Percentiles rank a stretch among this genome's conserved stretches.
Conservation (phyloP, 768 basidiomycete genomes). For the Pleurotus citrinopileatus region DNA sequence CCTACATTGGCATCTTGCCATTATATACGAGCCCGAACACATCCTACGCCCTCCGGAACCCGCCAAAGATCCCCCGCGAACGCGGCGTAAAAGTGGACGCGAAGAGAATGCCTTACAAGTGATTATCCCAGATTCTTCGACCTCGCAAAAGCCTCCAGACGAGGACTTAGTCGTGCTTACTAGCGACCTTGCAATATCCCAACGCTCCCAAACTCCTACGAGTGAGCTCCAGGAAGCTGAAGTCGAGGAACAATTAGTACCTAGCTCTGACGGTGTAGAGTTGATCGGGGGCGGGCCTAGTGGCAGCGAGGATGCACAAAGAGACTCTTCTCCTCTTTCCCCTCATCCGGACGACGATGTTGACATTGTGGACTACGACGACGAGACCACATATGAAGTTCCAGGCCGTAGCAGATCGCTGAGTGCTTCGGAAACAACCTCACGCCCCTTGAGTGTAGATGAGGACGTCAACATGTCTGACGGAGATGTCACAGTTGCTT, state of each 20-base stretch:
- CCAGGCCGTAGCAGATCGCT: neutral
- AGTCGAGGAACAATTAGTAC: constrained; percentile 4
- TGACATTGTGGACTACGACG: constrained; percentile 1
- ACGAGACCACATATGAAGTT: neutral
- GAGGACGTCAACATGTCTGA: constrained; percentile 1
- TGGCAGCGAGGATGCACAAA: neutral
- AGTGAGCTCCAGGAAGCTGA: constrained; percentile 11
- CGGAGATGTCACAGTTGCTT: neutral
- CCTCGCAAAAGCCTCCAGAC: neutral
- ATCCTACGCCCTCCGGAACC: constrained; percentile 41
- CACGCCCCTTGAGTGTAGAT: neutral
- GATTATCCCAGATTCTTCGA: neutral
- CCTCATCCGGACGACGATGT: constrained; percentile 2
- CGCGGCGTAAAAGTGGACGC: constrained; percentile 15
- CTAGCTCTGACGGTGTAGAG: neutral
- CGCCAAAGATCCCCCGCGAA: constrained; percentile 11
- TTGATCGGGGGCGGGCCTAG: constrained; percentile 1
- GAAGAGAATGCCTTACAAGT: constrained; percentile 7
- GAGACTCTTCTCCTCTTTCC: neutral
- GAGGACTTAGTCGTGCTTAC: constrained; percentile 1
- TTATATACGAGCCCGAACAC: constrained; percentile 83
- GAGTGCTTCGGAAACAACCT: neutral
- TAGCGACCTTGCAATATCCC: neutral
- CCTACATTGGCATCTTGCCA: constrained; percentile 95
- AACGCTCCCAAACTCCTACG: constrained; percentile 8